phyloP scores from a whole-genome alignment of 192 early-diverging fungal genomes.

The Linnemannia elongata region DNA sequence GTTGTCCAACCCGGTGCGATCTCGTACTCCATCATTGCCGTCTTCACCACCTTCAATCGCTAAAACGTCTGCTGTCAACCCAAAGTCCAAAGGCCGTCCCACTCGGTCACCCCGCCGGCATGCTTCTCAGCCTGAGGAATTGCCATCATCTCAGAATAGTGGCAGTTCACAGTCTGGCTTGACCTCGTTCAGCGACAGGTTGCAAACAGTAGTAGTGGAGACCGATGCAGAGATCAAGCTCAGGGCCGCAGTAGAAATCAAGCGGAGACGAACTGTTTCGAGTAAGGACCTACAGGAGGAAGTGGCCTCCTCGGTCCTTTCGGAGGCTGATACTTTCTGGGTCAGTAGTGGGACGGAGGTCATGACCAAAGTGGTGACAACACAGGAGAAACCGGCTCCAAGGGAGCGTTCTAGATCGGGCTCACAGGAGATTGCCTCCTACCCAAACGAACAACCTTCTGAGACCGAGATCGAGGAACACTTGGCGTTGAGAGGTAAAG shows the following conservation, averaged over 20 bases:
- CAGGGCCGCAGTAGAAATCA: neutral
- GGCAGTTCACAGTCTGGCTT: neutral
- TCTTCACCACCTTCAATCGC: neutral
- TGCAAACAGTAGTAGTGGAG: constrained; percentile 11
- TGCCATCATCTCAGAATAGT: constrained; percentile 31
- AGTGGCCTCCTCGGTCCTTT: constrained; percentile 17
- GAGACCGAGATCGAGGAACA: constrained; percentile 16
- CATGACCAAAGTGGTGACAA: neutral
- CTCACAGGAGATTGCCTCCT: constrained; percentile 35
- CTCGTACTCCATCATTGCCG: neutral
- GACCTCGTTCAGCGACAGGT: neutral
- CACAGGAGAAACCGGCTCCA: neutral
- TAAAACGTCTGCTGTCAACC: neutral
- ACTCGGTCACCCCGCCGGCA: neutral
- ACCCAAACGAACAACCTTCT: constrained; percentile 9
- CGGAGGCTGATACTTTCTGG: constrained; percentile 37
- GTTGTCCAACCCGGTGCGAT: neutral
- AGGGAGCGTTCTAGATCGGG: constrained; percentile 17
- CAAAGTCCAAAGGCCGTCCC: neutral
- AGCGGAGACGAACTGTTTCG: neutral
- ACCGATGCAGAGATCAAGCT: neutral
- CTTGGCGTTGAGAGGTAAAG: neutral
- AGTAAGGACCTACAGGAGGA: constrained; percentile 1
- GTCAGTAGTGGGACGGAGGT: neutral
- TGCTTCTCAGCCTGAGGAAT: neutral